Conservation (phyloP, 805 yeast species). For the Suhomyces emberorum region DNA sequence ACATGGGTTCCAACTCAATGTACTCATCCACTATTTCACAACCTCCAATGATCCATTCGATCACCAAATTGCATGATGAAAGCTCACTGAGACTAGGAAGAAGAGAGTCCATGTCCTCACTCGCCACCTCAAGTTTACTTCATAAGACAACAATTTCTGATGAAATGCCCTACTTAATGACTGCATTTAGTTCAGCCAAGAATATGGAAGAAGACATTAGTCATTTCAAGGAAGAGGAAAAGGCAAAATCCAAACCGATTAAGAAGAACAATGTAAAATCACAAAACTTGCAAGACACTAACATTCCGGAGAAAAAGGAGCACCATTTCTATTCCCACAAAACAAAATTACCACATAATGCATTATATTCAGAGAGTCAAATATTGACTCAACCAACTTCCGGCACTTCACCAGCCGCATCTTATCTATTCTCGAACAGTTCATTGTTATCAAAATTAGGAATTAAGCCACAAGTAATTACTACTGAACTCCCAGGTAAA, state of each 20-base stretch:
- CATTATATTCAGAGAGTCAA: conserved; percentile 34
- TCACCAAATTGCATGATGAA: conserved; percentile 21
- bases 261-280: too few relatives aligned
- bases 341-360: conserved; percentile 27
- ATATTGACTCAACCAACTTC: conserved; percentile 17
- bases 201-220: conserved; percentile 50
- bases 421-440: conserved; percentile 33
- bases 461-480: conserved; percentile 39
- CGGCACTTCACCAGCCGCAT: conserved; percentile 21
- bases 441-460: conserved; percentile 39
- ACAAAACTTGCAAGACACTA: background rate
- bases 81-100: conserved; percentile 10
- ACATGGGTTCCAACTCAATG: conserved; percentile 20
- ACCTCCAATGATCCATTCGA: conserved; percentile 40
- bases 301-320: conserved; percentile 4
- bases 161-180: conserved; percentile 62
- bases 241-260: background rate
- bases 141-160: conserved; percentile 56
- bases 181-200: conserved; percentile 64
- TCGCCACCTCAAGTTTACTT: conserved; percentile 34
- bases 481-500: conserved; percentile 23
- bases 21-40: conserved; percentile 18
- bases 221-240: conserved; percentile 18
- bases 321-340: conserved; percentile 22
- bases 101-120: conserved; percentile 26